These are phyloP conservation scores for Backusella macrospora DNA, from an alignment of 192 early-diverging fungal species.

Conservation along the genomic window DNA sequence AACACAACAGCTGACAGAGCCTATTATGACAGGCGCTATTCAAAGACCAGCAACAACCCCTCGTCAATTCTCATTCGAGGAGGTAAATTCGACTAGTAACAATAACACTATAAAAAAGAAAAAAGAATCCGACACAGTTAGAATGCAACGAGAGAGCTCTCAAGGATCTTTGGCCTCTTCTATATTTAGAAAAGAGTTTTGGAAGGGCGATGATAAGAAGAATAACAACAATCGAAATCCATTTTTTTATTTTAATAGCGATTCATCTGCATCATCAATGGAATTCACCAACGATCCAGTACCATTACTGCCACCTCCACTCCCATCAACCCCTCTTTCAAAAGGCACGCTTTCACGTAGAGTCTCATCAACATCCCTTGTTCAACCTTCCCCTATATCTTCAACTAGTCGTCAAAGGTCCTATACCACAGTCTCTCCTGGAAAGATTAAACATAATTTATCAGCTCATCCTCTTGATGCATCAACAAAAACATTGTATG, in stretches of 20 bases:
- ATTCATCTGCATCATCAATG: not conserved
- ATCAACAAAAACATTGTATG: not conserved
- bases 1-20: not conserved
- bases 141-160: conserved; percentile 22
- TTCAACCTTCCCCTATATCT: not conserved
- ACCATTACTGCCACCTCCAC: no score
- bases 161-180: conserved; percentile 14
- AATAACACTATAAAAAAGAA: not conserved
- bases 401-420: conserved; percentile 6
- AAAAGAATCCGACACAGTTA: conserved; percentile 1
- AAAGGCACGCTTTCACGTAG: not conserved
- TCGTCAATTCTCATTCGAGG: conserved; percentile 15
- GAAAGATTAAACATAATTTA: conserved; percentile 3
- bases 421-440: not conserved
- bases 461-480: conserved; percentile 6
- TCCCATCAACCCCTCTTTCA: not conserved
- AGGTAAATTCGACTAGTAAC: not conserved
- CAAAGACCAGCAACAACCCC: conserved; percentile 1
- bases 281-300: not conserved
- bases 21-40: conserved; percentile 10
- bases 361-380: conserved; percentile 12
- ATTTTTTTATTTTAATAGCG: not conserved
- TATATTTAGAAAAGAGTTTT: conserved; percentile 27
- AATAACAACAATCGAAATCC: not conserved
- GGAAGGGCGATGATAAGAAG: conserved; percentile 14